Evolutionary conservation across 2,329 filamentous ascomycete species (phyloP).

Genomic region (Triangularia verruculosa): DNA sequence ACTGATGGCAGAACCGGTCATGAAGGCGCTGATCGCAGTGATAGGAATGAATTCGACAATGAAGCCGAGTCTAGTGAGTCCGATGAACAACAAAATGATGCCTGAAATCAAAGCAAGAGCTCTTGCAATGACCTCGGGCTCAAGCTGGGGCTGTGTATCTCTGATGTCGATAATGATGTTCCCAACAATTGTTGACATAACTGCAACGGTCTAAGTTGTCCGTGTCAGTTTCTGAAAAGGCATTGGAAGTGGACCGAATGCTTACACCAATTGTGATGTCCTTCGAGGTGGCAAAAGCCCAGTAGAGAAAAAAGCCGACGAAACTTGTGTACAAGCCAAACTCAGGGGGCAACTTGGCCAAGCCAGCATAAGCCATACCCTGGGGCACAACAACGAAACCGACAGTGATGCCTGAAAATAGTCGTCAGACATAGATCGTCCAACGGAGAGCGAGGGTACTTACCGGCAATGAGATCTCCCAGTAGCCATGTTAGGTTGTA

Average conservation of each 20-base stretch:
- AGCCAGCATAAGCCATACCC: constrained; percentile 73
- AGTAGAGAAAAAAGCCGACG: constrained; percentile 75
- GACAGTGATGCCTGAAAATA: constrained; percentile 52
- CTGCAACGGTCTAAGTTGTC: constrained; percentile 48
- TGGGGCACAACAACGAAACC: constrained; percentile 55
- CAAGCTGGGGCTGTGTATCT: constrained; percentile 33
- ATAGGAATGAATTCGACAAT: constrained; percentile 52
- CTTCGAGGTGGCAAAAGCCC: constrained; percentile 81
- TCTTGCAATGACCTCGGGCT: constrained; percentile 42
- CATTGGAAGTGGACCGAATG: background rate
- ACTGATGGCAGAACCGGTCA: constrained; percentile 50
- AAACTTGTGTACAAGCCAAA: constrained; percentile 81
- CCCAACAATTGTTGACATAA: constrained; percentile 50
- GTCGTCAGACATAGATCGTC: constrained; percentile 12
- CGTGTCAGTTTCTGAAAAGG: background rate
- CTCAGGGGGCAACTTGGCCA: constrained; percentile 65
- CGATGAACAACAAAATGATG: constrained; percentile 42
- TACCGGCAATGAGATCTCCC: constrained; percentile 71
- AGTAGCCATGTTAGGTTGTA: constrained; percentile 72
- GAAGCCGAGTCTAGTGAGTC: constrained; percentile 47
- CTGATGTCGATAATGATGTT: constrained; percentile 43
- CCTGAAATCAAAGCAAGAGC: constrained; percentile 46
- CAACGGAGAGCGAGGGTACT: constrained; percentile 8
- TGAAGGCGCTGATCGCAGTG: constrained; percentile 49
- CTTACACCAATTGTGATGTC: constrained; percentile 74